A percentile compares a stretch with the other conserved stretches of the same genome.
Conservation (phyloP, 768 basidiomycete species). For the button mushroom (Agaricus bisporus) region DNA sequence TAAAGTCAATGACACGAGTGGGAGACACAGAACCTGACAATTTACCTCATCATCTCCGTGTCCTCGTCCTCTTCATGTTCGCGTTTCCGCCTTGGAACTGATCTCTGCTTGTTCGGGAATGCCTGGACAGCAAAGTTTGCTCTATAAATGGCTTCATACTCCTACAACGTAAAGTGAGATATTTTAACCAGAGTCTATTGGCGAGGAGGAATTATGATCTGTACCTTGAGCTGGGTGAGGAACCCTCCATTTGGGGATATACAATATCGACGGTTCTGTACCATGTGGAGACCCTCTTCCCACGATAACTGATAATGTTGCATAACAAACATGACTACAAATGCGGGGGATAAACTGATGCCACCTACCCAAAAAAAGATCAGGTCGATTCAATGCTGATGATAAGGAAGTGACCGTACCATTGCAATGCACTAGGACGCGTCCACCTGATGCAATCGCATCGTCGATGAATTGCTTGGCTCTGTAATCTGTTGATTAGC, state of each 20-base stretch:
- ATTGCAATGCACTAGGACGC: conserved; percentile 86
- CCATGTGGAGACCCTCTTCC: conserved; percentile 85
- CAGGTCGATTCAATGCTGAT: not conserved
- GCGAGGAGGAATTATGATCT: conserved; percentile 8
- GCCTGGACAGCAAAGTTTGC: conserved; percentile 65
- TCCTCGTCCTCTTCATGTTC: conserved; percentile 67
- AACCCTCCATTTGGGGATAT: conserved; percentile 92
- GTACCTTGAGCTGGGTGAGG: conserved; percentile 84
- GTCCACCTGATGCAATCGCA: conserved; percentile 58
- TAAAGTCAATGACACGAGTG: not conserved
- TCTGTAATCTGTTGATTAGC: conserved; percentile 29
- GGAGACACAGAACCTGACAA: not conserved
- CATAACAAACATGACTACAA: conserved; percentile 94
- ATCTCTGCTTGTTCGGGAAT: conserved; percentile 43
- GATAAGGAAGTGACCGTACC: conserved; percentile 36
- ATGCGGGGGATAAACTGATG: conserved; percentile 81
- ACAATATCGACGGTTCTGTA: conserved; percentile 89
- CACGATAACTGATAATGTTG: conserved; percentile 73
- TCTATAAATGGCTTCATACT: conserved; percentile 90
- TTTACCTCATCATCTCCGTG: conserved; percentile 16
- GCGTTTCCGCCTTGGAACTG: conserved; percentile 58
- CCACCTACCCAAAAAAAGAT: conserved; percentile 45
- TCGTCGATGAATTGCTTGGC: conserved; percentile 72
- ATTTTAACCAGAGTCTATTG: not conserved
- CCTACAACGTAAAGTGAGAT: conserved; percentile 35